These are phyloP conservation scores for Pholiota conissans DNA, from an alignment of 768 basidiomycete genomes.

Conservation along the genomic window DNA sequence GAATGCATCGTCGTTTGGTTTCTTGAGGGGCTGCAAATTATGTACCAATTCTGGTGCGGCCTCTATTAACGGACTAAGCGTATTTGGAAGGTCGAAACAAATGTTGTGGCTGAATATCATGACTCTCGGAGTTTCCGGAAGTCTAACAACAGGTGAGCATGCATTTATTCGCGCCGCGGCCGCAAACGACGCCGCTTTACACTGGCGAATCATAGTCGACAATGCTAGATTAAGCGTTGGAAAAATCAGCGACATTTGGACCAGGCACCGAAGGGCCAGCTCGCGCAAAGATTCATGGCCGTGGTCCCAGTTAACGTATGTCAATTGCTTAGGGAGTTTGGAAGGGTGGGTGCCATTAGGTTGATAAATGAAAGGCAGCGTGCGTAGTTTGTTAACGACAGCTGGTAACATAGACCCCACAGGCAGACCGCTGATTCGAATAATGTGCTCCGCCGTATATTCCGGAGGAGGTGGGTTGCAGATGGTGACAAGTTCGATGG, in stretches of 20 bases:
- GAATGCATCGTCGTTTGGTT: background rate
- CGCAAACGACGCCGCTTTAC: constrained; percentile 4
- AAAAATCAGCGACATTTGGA: constrained; percentile 13
- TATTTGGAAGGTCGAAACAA: background rate
- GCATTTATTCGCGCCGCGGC: background rate
- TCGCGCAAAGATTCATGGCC: constrained; percentile 17
- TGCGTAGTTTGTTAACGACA: constrained; percentile 11
- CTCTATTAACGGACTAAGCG: background rate
- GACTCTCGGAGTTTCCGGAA: background rate
- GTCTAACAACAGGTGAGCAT: background rate
- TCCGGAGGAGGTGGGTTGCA: constrained; percentile 15
- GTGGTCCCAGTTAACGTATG: constrained; percentile 9
- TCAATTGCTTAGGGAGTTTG: background rate
- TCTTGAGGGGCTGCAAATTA: background rate
- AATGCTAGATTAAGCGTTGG: constrained; percentile 15
- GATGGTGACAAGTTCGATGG: constrained; percentile 13
- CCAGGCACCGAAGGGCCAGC: constrained; percentile 14
- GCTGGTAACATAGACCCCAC: constrained; percentile 15
- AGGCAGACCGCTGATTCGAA: constrained; percentile 14
- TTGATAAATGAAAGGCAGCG: constrained; percentile 5
- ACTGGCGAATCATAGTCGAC: constrained; percentile 12
- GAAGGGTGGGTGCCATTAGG: background rate
- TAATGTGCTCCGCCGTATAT: constrained; percentile 10
- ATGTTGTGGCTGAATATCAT: background rate
- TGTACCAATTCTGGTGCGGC: background rate